phyloP scores from a whole-genome alignment of 352 stramenopile genomes.

The Phytophthora agathidicida region DNA sequence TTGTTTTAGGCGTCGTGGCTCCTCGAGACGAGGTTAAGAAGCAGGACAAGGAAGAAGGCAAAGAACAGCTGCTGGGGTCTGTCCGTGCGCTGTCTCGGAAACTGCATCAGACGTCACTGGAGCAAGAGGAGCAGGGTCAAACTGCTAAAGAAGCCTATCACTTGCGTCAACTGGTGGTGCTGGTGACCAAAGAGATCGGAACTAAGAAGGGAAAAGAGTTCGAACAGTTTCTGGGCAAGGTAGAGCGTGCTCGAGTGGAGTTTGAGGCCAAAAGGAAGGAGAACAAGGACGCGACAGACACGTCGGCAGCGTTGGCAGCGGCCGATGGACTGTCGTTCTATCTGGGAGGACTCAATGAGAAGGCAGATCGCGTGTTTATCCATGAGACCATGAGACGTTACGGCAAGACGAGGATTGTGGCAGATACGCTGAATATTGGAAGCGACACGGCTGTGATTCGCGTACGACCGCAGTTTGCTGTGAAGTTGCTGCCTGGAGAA shows the following conservation, averaged over 20 bases:
- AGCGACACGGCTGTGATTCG: conserved; percentile 75
- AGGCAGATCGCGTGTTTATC: conserved; percentile 87
- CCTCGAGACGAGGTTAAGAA: conserved; percentile 2
- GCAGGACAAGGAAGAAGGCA: conserved; percentile 4
- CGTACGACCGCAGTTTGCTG: conserved; percentile 53
- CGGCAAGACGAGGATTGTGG: conserved; percentile 78
- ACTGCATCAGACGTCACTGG: conserved; percentile 25
- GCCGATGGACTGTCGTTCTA: conserved; percentile 71
- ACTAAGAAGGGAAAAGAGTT: conserved; percentile 77
- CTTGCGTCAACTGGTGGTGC: conserved; percentile 49
- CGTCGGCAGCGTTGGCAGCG: conserved; percentile 7
- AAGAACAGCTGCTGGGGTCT: conserved; percentile 3
- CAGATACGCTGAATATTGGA: conserved; percentile 89
- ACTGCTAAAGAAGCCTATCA: conserved; percentile 56
- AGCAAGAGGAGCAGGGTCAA: conserved; percentile 27
- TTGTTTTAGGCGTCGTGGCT: conserved; percentile 15
- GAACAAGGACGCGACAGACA: background rate
- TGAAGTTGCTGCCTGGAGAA: conserved; percentile 51
- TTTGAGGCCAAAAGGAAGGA: conserved; percentile 31
- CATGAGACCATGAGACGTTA: conserved; percentile 91
- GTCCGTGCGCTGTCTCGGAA: conserved; percentile 33
- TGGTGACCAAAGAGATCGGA: conserved; percentile 63
- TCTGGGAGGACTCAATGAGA: conserved; percentile 83
- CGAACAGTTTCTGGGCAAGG: conserved; percentile 67
- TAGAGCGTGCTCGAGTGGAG: conserved; percentile 41